Evolutionary conservation across 1,284 basidiomycete species (phyloP), one percentile per base, ranked within the genome.

Genomic region (Cystobasidium pallidum): DNA sequence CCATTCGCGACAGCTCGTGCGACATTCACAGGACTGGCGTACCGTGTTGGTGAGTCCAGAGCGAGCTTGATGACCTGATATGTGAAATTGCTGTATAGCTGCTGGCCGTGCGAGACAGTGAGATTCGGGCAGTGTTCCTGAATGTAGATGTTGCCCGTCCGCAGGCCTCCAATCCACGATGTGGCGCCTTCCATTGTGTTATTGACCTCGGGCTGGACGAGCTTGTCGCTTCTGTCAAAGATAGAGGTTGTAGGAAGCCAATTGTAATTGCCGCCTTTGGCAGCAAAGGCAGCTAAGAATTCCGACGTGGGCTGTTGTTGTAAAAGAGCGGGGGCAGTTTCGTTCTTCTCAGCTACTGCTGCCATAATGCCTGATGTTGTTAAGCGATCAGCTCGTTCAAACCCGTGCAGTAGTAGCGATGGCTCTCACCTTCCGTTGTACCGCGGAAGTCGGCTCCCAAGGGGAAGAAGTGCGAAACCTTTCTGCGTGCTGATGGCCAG

Each of bases 221-320:
- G 39, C 13, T 63, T 52, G 32, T 71, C 68, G 68, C n/a, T 55
- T 26, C 49, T 51, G 3, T 58, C 61, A 39, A 64, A 71, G 34
- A 71, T 71, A n/a, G 49, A 54, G n/a, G 68, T 71, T n/a, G 68
- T 71, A 19, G 68, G 68, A 30, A 71, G 34, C 68, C 68, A 71
- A 28, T 71, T 71, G 51, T 71, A 71, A 30, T 71, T 64, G 15
- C 68, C 68, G 26, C 68, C 68, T 39, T 71, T 71, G 17, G 34
- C 47, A 10, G 49, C 51, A 10, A 71, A 41, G 21, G 68, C 68
- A 28, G 68, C 68, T n/a, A 71, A 39, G 61, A 63, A 71, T 24
- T 52, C 59, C 6, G 68, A 71, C 11, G 59, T 51, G 17, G 61
- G 41, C 32, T 64, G 28, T 47, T 71, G 68, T 58, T 71, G 68